phyloP scores from a whole-genome alignment of 129 eudicot species.

The Oenanthe sinensis region DNA sequence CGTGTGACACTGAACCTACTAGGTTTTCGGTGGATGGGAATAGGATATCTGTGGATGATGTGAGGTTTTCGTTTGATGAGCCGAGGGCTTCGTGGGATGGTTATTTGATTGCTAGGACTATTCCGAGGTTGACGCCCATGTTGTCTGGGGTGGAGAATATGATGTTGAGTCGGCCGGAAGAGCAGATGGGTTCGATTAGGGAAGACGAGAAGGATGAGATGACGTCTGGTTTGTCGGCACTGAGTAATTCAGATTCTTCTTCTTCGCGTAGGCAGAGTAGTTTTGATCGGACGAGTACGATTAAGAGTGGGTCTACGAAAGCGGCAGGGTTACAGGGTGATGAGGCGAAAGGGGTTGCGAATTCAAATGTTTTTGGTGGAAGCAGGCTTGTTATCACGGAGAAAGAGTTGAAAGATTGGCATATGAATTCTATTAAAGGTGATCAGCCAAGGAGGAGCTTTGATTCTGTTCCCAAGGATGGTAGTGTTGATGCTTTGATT shows the following conservation, averaged over 20 bases:
- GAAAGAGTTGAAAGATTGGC: conserved; percentile 83
- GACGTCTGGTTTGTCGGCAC: conserved; percentile 60
- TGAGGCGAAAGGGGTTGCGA: conserved; percentile 23
- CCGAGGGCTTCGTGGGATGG: conserved; percentile 99
- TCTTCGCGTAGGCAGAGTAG: conserved; percentile 55
- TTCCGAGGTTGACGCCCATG: conserved; percentile 72
- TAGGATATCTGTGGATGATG: conserved; percentile 49
- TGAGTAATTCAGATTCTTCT: conserved; percentile 51
- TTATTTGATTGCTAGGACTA: conserved; percentile 71
- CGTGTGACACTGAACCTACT: conserved; percentile 62
- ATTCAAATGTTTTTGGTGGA: conserved; percentile 31
- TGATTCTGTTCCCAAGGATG: conserved; percentile 24
- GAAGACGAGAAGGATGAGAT: conserved; percentile 55
- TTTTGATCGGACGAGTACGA: conserved; percentile 56
- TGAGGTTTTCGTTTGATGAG: conserved; percentile 53
- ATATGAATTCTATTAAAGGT: conserved; percentile 39
- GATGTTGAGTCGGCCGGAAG: conserved; percentile 39
- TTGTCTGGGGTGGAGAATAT: conserved; percentile 63
- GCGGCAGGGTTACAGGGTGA: conserved; percentile 29
- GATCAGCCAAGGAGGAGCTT: conserved; percentile 27
- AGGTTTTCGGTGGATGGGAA: conserved; percentile 61
- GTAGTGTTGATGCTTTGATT: conserved; percentile 20
- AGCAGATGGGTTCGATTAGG: conserved; percentile 48
- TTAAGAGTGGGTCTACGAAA: conserved; percentile 44
- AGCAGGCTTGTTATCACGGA: conserved; percentile 68